Conservation (phyloP, 2,329 filamentous ascomycete genomes). For the Colletotrichum coccodes region DNA sequence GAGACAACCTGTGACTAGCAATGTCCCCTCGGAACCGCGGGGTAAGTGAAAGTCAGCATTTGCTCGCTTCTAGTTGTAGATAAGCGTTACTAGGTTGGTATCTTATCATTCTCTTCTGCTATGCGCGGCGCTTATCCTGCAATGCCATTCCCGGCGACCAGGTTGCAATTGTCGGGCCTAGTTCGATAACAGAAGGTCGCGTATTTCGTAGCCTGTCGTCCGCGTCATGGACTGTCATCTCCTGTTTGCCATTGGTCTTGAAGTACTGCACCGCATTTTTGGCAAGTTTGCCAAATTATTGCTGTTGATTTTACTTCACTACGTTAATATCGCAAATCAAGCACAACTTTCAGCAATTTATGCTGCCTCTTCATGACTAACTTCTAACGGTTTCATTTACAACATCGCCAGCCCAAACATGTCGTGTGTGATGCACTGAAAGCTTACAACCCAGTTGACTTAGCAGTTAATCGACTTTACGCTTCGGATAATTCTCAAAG, state of each 20-base stretch:
- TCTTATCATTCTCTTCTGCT: not conserved
- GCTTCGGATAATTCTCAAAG: too few species aligned
- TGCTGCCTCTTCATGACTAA: not conserved
- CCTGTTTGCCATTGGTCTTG: not conserved
- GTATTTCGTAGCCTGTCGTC: not conserved
- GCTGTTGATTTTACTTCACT: not conserved
- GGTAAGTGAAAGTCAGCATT: not conserved
- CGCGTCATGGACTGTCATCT: not conserved
- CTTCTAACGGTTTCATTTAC: too few species aligned
- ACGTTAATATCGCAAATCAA: not conserved
- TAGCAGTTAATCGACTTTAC: not conserved
- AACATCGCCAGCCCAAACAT: too few species aligned
- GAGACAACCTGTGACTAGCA: too few species aligned
- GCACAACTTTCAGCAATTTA: not conserved
- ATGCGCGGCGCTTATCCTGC: conserved; percentile 3
- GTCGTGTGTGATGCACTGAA: too few species aligned
- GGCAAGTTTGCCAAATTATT: not conserved
- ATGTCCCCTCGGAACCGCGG: not conserved
- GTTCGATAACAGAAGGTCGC: not conserved
- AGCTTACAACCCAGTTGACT: too few species aligned
- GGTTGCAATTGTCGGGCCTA: not conserved
- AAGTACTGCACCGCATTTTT: not conserved
- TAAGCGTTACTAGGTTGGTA: not conserved
- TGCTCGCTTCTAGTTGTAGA: not conserved
- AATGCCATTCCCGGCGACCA: not conserved